Evolutionary conservation across 345 rosid species (phyloP), one percentile per base, ranked within the genome.

Genomic region (Corchorus olitorius): DNA sequence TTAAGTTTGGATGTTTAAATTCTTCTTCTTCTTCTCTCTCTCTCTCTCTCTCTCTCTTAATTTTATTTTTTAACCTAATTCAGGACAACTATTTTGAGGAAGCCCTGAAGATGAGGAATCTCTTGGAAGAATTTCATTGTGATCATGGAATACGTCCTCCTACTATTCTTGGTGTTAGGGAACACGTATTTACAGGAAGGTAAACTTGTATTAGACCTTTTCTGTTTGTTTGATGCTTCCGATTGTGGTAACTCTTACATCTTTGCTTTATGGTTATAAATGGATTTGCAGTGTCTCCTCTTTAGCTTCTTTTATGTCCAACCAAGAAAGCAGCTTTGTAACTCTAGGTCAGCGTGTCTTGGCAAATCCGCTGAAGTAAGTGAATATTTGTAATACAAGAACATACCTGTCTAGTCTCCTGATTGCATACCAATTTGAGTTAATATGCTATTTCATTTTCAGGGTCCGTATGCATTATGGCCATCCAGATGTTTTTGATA

Each of bases 381-480:
- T 68, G 62, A 41, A 69, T 59, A 20, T 77, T 75, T 68, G 35
- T 63, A 35, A 39, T 54, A 63, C 20, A 46, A 59, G 9, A 37
- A 9, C 43, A 43, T 70, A 72, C 70, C 65, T 59, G 73, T 54
- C 16, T 64, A 61, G 69, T 73, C 5, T 34, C 62, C 65, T 66
- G 33, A 43, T 22, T 67, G 63, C 50, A 16, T 34, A 41, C 56
- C 46, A 50, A 81, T 64, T 76, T 35, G 75, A 64, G 41, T 46
- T 79, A 65, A 69, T 2, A 4, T 45, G 37, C 43, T 77, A 6
- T 58, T 14, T 76, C 22, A 74, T 72, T 5, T 75, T 71, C 83
- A 95, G 99, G 90, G 93, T 93, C 69, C 99, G 99, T 33, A 89
- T 95, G 98, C 98, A 93, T 86, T 95, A 95, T 88, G 99, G 99